Base-by-base conservation (phyloP, 306 rosid genomes). In the Cercis canadensis region DNA sequence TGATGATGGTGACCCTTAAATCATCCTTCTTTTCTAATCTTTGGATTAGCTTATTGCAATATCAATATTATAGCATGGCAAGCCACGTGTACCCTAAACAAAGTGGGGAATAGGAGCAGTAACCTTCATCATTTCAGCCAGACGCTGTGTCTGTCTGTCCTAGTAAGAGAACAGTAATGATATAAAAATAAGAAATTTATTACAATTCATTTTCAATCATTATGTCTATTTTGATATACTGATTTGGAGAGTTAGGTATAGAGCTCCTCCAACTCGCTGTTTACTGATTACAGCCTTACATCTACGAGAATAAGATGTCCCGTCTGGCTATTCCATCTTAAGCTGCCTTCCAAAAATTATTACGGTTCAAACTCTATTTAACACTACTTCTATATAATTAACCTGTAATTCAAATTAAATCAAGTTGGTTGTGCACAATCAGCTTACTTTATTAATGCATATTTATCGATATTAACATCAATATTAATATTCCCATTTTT, bases 221-320 rank as follows among this genome's bases (percentile, higher is more conserved):
- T 0, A 4, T 58, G 78, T 70, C 75, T 62, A 43, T 49, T 71
- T 65, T 8, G n/a, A n/a, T 75, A 31, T 10, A 47, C 33, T 59
- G 75, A 65, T 46, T 65, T 55, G 57, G 57, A 49, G 59, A 45
- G 62, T 77, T 53, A 36, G 43, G 10, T 5, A 37, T 37, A 7
- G 10, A 5, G 4, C 2, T 1, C 43, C 43, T n/a, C n/a, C n/a
- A n/a, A n/a, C n/a, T n/a, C 10, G 0, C 43, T 9, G 10, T 1
- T 60, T 47, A 18, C 36, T 66, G 78, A 76, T 66, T 55, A 40
- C 29, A 73, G 11, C 82, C 33, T 72, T 67, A 61, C n/a, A n/a
- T n/a, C n/a, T n/a, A n/a, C n/a, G n/a, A n/a, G n/a, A n/a, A n/a
- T n/a, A n/a, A n/a, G n/a, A n/a, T n/a, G n/a, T n/a, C n/a, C n/a